Evolutionary conservation across 2,329 filamentous ascomycete genomes (phyloP).

Genomic region (Botrytis medusae): DNA sequence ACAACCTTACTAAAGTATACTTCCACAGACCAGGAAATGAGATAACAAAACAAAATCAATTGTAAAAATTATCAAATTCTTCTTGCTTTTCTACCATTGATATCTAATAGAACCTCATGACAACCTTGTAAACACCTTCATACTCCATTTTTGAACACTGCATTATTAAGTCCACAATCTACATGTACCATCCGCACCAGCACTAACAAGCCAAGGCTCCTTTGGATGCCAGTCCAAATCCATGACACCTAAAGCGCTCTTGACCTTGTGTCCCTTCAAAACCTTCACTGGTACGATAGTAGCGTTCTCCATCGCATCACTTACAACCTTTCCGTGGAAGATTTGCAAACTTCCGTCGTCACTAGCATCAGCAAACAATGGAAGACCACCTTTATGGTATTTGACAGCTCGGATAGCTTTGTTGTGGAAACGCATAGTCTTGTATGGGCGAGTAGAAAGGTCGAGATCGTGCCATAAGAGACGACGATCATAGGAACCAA

Average conservation of each 20-base stretch:
- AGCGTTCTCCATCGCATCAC: slow-evolving; percentile 92
- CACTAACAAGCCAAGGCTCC: slow-evolving; percentile 92
- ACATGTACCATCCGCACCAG: slow-evolving; percentile 89
- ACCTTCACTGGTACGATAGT: slow-evolving; percentile 96
- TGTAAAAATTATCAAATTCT: slow-evolving; percentile 18
- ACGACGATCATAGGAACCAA: slow-evolving; percentile 90
- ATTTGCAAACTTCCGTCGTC: slow-evolving; percentile 95
- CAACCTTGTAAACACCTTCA: slow-evolving; percentile 16
- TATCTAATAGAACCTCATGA: slow-evolving; percentile 19
- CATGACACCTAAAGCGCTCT: slow-evolving; percentile 82
- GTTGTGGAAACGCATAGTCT: slow-evolving; percentile 91
- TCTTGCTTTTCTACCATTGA: slow-evolving; percentile 20
- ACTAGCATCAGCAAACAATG: slow-evolving; percentile 90
- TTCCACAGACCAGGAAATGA: neutral
- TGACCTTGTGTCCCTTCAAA: slow-evolving; percentile 83
- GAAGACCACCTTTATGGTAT: slow-evolving; percentile 76
- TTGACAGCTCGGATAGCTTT: slow-evolving; percentile 88
- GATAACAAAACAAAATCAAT: neutral
- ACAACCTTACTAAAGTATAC: neutral
- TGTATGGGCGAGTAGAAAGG: slow-evolving; percentile 85
- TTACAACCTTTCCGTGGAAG: slow-evolving; percentile 94
- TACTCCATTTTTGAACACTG: slow-evolving; percentile 20
- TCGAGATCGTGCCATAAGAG: slow-evolving; percentile 97
- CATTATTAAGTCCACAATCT: slow-evolving; percentile 74
- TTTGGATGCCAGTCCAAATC: slow-evolving; percentile 94